Evolutionary conservation across 441 rosid species (phyloP), one percentile per base, ranked within the genome.

Genomic region (Flueggea neowawraea): DNA sequence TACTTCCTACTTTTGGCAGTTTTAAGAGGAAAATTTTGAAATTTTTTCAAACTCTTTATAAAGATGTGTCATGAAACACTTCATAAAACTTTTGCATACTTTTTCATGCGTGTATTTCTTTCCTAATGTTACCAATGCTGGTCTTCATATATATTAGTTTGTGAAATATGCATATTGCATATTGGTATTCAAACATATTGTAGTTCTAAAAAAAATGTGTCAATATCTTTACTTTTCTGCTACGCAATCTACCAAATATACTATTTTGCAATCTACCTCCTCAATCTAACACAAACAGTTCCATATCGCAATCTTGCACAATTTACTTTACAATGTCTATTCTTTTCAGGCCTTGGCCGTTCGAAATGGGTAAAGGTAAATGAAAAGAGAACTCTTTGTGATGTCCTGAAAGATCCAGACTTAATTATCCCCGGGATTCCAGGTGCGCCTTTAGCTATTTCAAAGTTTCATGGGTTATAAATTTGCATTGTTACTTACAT

Each of bases 391-490:
- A 86, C 70, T 32, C 89, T 91, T 56, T 63, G 71, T 60, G 91
- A 86, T 45, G 81, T 90, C 57, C 64, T 94, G 70, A 87, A 83
- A 75, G 89, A 87, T 69, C 69, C 84, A 0, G 72, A 78, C 68
- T 80, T 83, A 52, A 67, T 87, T 57, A 78, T 87, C 66, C 80
- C 95, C 0, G 89, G 84, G 72, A 84, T 89, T 64, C 97, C 98
- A 74, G 96, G 97, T 90, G 52, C 54, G 78, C 55, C 12, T 31
- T 41, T 10, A 16, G 15, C 10, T 12, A n/a, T 39, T 12, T 16
- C 8, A 36, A 16, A 31, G n/a, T 11, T 58, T 39, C 8, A n/a
- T 11, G 7, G 15, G 10, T 12, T 28, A 58, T n/a, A 16, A 16
- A 14, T 41, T n/a, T 9, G 14, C 16, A 36, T 63, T 16, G 8